Conservation (phyloP, 768 basidiomycete species). For the Tylopilus sp. region DNA sequence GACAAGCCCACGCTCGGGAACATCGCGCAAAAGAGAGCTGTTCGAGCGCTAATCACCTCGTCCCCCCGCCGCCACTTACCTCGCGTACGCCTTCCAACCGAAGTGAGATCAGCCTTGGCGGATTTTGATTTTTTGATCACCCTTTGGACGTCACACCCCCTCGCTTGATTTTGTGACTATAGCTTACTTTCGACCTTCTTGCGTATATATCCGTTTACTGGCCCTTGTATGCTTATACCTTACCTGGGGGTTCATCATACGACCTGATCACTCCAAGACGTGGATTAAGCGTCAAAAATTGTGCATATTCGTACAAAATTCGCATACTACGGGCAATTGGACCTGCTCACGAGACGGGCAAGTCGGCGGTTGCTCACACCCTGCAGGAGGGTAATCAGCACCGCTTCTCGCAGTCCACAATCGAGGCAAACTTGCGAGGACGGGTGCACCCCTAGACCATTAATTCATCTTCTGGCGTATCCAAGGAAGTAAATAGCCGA, state of each 20-base stretch:
- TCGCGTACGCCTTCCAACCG: conserved; percentile 44
- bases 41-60: conserved; percentile 25
- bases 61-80: conserved; percentile 29
- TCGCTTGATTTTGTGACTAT: conserved; percentile 4
- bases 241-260: not conserved
- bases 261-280: not conserved
- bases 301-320: not conserved
- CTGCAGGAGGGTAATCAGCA: conserved; percentile 1
- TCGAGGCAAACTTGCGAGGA: not conserved
- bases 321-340: not conserved
- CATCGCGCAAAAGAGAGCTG: conserved; percentile 33
- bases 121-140: conserved; percentile 20
- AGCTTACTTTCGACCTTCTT: conserved; percentile 32
- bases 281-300: not conserved
- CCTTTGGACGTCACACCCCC: not conserved
- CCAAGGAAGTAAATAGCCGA: not conserved
- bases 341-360: not conserved
- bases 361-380: no score
- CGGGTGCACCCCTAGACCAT: conserved; percentile 18
- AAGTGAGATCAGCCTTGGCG: conserved; percentile 43
- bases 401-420: conserved; percentile 12
- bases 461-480: not conserved
- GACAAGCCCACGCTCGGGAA: conserved; percentile 73
- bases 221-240: not conserved
- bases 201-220: conserved; percentile 19